These are phyloP conservation scores for Calonectria henricotiae DNA, from an alignment of 2,329 filamentous ascomycete genomes.

Conservation along the genomic window DNA sequence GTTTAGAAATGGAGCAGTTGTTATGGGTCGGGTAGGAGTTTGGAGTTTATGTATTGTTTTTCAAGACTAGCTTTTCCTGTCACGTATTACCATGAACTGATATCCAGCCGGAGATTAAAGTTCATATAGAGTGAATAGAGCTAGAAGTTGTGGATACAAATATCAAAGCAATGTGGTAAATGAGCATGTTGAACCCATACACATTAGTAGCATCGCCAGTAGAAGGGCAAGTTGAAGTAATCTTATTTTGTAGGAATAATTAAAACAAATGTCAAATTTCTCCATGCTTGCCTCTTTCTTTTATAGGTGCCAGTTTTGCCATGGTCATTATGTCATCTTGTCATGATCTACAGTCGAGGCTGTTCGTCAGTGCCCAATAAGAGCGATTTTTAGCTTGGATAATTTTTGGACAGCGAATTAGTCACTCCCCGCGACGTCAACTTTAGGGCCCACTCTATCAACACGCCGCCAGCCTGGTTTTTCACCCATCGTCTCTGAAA, in stretches of 20 bases:
- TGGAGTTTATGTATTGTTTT: not conserved
- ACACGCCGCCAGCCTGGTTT: conserved; percentile 26
- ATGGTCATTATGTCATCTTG: not conserved
- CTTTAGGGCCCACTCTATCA: conserved; percentile 26
- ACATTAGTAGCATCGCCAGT: too few relatives aligned
- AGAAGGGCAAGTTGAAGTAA: not conserved
- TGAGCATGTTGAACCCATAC: not conserved
- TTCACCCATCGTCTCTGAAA: not conserved
- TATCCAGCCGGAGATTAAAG: not conserved
- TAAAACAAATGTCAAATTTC: not conserved
- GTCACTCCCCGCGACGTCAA: conserved; percentile 38
- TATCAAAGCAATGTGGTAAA: too few relatives aligned
- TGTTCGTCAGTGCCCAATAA: conserved; percentile 46
- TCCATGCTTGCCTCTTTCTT: not conserved
- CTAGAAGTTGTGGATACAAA: not conserved
- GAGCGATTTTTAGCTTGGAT: conserved; percentile 44
- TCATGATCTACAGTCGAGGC: conserved; percentile 31
- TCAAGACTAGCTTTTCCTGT: not conserved
- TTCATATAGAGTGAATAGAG: not conserved
- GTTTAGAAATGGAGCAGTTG: conserved; percentile 10
- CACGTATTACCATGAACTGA: not conserved
- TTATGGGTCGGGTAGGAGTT: conserved; percentile 6
- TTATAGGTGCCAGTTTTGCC: not conserved
- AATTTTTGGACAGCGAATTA: conserved; percentile 47
- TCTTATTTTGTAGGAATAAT: not conserved